Evolutionary conservation across 139 green algal species (phyloP), one percentile per base, ranked within the genome.

Genomic region (Microglena sp.): DNA sequence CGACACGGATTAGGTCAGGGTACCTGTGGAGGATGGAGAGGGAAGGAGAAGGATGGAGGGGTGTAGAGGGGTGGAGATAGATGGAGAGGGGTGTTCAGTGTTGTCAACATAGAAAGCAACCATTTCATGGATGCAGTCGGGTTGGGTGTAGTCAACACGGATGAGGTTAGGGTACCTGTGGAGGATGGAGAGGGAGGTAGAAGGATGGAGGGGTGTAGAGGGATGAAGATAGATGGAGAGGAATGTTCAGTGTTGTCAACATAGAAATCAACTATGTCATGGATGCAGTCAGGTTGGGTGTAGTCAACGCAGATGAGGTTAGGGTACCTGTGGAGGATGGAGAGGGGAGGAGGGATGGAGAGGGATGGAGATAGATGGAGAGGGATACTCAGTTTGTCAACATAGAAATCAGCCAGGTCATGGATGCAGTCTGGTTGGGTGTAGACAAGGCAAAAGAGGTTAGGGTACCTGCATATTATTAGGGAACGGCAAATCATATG

Each of bases 71-170:
- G n/a, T n/a, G n/a, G n/a, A n/a, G n/a, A n/a, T n/a, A n/a, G n/a
- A n/a, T n/a, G n/a, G n/a, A n/a, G n/a, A n/a, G n/a, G n/a, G n/a
- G n/a, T n/a, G n/a, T 74, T 6, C 67, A 29, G 67, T 92, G 82
- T 27, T 76, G 46, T n/a, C n/a, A 31, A 76, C 64, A 69, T 99
- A 99, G 21, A 95, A 93, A 11, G 71, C 60, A 3, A 80, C 90
- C 77, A 97, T 98, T 58, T 81, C 78, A 72, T 98, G 75, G 62
- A 86, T 81, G 34, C 72, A 77, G 34, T 83, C 74, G 4, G 94
- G 94, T 36, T 97, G 67, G 0, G 94, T 99, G 82, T 93, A 99
- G 76, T 99, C 94, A 5, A 99, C 86, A 4, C 97, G 81, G 2
- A 99, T 72, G 2, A 98, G 66, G 65, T 78, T 64, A n/a, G 90